Evolutionary conservation across 306 rosid species (phyloP), one percentile per base, ranked within the genome.

Genomic region (Lotus japonicus): DNA sequence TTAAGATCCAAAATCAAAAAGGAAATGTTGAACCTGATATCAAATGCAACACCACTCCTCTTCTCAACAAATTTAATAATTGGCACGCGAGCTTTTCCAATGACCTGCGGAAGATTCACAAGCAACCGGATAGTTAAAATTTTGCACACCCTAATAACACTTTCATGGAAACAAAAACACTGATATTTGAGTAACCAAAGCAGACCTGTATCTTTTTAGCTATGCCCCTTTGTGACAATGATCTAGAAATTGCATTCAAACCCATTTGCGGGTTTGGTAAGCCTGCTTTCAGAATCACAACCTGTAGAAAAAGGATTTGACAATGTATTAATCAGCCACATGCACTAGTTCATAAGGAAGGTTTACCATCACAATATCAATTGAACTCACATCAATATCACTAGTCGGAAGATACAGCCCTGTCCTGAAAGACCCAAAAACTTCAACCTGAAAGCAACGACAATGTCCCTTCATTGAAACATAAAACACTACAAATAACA

Each of bases 61-160:
- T 81, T 90, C 68, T 94, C 97, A 4, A 88, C 77, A 78, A 94
- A 94, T 77, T 94, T 94, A 74, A 94, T 83, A 81, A 94, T 90
- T 9, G 99, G 99, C 70, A 94, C 90, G 31, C 97, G 96, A 58
- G 99, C 99, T 86, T 85, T 94, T 70, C 86, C 97, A 74, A 90
- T 90, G 64, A 94, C 97, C 98, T 94, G 81, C 15, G 39, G 12
- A 72, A 66, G 68, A 72, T 62, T 42, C 33, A 72, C 9, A 42
- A 56, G 56, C 23, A 80, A 76, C 68, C 26, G 68, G 61, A 58
- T 28, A 73, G 21, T 33, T 44, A 44, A 64, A 52, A 46, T 6
- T 42, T 6, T 15, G 50, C 21, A 26, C 58, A 44, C 13, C 44
- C 9, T 33, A n/a, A 46, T 26, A 43, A 64, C 12, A 53, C 21